A percentile compares a stretch with the other conserved stretches of the same genome.
Evolutionary conservation across 371 early-diverging fungal genomes (phyloP).

Genomic region (Vairimorpha apis): DNA sequence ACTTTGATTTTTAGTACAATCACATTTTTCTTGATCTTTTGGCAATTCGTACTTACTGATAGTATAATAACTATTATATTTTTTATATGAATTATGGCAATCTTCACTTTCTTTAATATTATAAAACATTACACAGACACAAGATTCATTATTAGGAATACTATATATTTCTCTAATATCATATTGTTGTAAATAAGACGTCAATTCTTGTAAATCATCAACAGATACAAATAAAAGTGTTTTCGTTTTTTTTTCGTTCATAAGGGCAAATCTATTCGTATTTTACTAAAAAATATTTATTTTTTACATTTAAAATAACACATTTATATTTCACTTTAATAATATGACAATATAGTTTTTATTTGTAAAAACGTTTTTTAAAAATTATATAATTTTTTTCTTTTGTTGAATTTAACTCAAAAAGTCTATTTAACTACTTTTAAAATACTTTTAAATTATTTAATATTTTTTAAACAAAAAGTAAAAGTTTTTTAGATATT

Average conservation of each 20-base stretch:
- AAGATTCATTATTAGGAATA: conserved; percentile 37
- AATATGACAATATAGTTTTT: too few species aligned
- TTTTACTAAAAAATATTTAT: too few species aligned
- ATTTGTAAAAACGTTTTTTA: too few species aligned
- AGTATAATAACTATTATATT: conserved; percentile 44
- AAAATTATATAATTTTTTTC: too few species aligned
- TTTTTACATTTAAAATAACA: too few species aligned
- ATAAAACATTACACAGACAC: conserved; percentile 59
- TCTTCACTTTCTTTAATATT: conserved; percentile 50
- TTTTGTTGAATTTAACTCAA: too few species aligned
- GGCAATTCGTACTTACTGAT: conserved; percentile 60
- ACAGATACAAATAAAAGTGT: background rate
- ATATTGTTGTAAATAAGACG: conserved; percentile 13
- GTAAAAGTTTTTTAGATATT: too few species aligned
- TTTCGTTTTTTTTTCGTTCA: background rate
- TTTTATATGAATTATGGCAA: conserved; percentile 20
- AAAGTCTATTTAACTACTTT: too few species aligned
- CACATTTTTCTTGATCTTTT: conserved; percentile 58
- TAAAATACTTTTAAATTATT: too few species aligned
- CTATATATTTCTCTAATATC: conserved; percentile 55
- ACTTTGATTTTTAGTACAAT: conserved; percentile 58
- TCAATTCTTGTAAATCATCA: background rate
- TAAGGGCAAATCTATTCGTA: too few species aligned
- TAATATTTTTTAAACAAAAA: too few species aligned
- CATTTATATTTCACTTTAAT: too few species aligned